Conservation (phyloP, 1,284 basidiomycete species). For the Sporisorium iseilematis-ciliati region DNA sequence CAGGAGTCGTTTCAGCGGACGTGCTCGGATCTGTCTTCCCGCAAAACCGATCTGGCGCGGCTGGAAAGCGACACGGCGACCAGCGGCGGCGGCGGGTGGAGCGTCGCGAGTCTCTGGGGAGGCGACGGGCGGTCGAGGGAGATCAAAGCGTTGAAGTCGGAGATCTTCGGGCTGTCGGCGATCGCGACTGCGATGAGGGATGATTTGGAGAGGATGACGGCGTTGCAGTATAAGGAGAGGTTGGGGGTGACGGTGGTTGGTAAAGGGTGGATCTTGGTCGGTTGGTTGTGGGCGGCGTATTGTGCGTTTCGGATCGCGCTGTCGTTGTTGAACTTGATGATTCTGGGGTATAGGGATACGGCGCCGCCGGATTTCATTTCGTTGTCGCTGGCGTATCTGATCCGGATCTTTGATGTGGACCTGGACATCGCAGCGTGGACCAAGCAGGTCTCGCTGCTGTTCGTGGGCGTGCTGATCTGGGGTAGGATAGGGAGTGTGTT, state of each 20-base stretch:
- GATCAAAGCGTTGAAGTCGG: conserved; percentile 67
- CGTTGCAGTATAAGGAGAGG: conserved; percentile 65
- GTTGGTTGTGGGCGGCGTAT: conserved; percentile 70
- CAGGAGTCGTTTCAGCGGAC: conserved; percentile 51
- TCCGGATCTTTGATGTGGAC: conserved; percentile 67
- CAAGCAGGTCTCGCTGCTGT: conserved; percentile 68
- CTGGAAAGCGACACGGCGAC: conserved; percentile 31
- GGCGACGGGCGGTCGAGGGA: conserved; percentile 52
- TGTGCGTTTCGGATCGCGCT: conserved; percentile 64
- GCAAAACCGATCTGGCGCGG: conserved; percentile 51
- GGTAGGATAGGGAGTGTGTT: conserved; percentile 70
- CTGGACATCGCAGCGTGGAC: conserved; percentile 70
- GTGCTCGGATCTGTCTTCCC: conserved; percentile 45
- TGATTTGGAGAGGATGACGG: conserved; percentile 67
- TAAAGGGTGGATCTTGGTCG: conserved; percentile 63
- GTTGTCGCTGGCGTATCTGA: conserved; percentile 65
- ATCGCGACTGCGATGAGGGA: conserved; percentile 70
- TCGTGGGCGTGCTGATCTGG: conserved; percentile 71
- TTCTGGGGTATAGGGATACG: conserved; percentile 57
- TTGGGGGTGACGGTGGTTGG: conserved; percentile 68
- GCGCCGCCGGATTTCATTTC: conserved; percentile 68
- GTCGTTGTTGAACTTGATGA: conserved; percentile 46
- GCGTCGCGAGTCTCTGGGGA: conserved; percentile 27
- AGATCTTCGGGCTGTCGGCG: conserved; percentile 70
- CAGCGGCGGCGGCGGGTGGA: conserved; percentile 24